These are phyloP conservation scores for Delitschia confertaspora DNA, from an alignment of 495 filamentous ascomycete species.

Conservation along the genomic window DNA sequence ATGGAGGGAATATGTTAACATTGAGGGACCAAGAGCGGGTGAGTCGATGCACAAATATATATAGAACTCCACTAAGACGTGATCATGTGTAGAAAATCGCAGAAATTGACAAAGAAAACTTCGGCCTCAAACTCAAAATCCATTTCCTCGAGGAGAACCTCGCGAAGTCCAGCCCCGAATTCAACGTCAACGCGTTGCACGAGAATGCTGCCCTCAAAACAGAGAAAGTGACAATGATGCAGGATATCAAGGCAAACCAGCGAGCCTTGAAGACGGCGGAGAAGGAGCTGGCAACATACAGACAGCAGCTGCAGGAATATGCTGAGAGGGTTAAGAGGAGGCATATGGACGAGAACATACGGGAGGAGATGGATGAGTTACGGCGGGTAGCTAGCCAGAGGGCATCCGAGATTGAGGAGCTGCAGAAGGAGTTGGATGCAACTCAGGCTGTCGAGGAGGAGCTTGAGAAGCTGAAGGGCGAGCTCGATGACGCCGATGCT, in stretches of 20 bases:
- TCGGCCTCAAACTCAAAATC: slow-evolving; percentile 70
- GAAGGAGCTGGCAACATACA: slow-evolving; percentile 68
- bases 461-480: slow-evolving; percentile 8
- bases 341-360: slow-evolving; percentile 54
- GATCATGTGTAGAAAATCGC: slow-evolving; percentile 78
- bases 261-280: slow-evolving; percentile 72
- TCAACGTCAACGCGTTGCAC: slow-evolving; percentile 74
- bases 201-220: slow-evolving; percentile 96
- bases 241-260: slow-evolving; percentile 72
- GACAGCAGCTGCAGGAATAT: slow-evolving; percentile 66
- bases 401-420: slow-evolving; percentile 28
- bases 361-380: slow-evolving; percentile 50
- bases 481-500: slow-evolving; percentile 10
- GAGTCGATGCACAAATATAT: no score
- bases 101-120: slow-evolving; percentile 88
- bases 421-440: slow-evolving; percentile 29
- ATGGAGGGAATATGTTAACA: slow-evolving; percentile 75
- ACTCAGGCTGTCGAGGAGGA: slow-evolving; percentile 7
- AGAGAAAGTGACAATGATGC: slow-evolving; percentile 74
- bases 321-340: slow-evolving; percentile 68
- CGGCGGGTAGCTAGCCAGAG: slow-evolving; percentile 42
- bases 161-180: slow-evolving; percentile 73
- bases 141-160: slow-evolving; percentile 73
- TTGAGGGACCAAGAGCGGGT: slow-evolving; percentile 90
- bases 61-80: not conserved